These are phyloP conservation scores for Plectranthus barbatus DNA, from an alignment of 257 asterid species.

Conservation along the genomic window DNA sequence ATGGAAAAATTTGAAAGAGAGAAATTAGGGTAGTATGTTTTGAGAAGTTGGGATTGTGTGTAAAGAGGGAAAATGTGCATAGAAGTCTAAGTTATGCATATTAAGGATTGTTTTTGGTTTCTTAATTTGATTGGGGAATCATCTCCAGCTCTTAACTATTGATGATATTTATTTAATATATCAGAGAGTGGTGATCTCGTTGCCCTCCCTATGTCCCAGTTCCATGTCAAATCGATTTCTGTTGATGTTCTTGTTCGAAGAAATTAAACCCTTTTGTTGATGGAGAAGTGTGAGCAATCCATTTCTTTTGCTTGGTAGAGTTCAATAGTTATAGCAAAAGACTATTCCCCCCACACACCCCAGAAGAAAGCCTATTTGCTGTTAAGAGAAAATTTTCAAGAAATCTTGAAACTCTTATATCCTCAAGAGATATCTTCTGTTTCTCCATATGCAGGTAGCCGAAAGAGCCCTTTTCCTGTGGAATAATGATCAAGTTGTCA, in stretches of 20 bases:
- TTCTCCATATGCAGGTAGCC: constrained; percentile 49
- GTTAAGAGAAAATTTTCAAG: not conserved
- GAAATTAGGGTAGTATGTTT: no score
- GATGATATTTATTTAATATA: not conserved
- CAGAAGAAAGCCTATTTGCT: no score
- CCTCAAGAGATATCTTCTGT: not conserved
- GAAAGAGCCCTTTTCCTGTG: constrained; percentile 83
- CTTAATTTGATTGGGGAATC: not conserved
- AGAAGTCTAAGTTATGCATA: not conserved
- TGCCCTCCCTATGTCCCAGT: not conserved
- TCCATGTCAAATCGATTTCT: not conserved
- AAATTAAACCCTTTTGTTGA: not conserved
- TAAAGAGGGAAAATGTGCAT: not conserved
- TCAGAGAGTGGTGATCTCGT: not conserved
- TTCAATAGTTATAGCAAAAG: not conserved
- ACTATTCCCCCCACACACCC: not conserved
- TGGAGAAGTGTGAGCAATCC: no score
- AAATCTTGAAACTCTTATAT: not conserved
- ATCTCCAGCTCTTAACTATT: not conserved
- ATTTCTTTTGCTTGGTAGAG: no score
- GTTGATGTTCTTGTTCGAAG: not conserved
- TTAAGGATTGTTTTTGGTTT: not conserved
- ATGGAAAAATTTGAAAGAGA: no score
- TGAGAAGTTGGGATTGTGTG: not conserved
- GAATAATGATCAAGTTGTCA: constrained; percentile 66